A percentile compares a stretch with the other conserved stretches of the same genome.
Conservation (phyloP, 768 basidiomycete genomes). For the Lactifluus hygrophoroides region DNA sequence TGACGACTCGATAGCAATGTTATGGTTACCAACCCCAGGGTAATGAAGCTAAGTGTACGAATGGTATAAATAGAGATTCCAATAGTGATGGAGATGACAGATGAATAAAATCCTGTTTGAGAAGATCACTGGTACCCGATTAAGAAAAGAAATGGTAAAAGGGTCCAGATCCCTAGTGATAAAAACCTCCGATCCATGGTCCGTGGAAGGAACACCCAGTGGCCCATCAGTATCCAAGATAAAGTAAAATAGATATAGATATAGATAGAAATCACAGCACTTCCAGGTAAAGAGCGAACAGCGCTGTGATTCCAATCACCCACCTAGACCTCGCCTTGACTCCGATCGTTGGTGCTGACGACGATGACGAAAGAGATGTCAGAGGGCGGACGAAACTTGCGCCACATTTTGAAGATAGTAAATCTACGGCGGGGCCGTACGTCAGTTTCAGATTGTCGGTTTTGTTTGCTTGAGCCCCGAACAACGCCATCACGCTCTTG, state of each 20-base stretch:
- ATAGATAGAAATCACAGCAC: background rate
- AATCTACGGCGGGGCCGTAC: constrained; percentile 40
- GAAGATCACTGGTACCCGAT: background rate
- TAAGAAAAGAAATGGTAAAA: background rate
- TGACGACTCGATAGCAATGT: too few relatives aligned
- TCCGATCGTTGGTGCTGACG: constrained; percentile 7
- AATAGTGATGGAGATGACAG: too few relatives aligned
- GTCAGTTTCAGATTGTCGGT: constrained; percentile 36
- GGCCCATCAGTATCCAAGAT: background rate
- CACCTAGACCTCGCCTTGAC: background rate
- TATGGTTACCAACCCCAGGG: too few relatives aligned
- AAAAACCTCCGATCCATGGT: background rate
- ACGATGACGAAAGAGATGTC: constrained; percentile 1
- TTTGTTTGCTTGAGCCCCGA: constrained; percentile 33
- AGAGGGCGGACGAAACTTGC: constrained; percentile 30
- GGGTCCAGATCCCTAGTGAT: background rate
- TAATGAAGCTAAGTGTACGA: background rate
- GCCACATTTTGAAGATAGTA: constrained; percentile 45
- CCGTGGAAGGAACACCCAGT: background rate
- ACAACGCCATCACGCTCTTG: constrained; percentile 47
- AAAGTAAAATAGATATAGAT: background rate
- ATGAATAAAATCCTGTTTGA: background rate
- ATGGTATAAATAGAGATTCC: background rate
- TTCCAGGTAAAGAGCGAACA: constrained; percentile 1
- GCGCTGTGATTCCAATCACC: background rate